phyloP scores from a whole-genome alignment of 768 basidiomycete genomes.

The Chalciporus pseudorubinellus region DNA sequence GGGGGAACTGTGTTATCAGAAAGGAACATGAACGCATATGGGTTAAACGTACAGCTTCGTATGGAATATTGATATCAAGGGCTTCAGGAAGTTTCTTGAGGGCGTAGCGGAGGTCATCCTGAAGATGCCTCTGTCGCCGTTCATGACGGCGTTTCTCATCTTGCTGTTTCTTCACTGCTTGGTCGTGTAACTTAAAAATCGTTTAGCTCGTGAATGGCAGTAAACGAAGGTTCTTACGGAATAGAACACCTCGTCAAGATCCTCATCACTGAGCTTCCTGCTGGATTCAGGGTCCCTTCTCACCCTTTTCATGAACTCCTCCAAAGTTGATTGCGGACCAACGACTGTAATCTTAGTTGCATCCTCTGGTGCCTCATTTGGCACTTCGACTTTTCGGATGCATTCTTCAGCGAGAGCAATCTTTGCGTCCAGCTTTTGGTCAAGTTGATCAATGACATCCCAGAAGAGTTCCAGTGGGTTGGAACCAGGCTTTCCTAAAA shows the following conservation, averaged over 20 bases:
- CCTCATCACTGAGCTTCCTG: constrained; percentile 47
- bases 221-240: constrained; percentile 46
- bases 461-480: constrained; percentile 96
- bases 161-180: constrained; percentile 69
- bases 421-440: constrained; percentile 80
- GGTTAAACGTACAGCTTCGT: constrained; percentile 68
- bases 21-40: background rate
- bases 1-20: background rate
- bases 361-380: constrained; percentile 31
- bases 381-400: constrained; percentile 42
- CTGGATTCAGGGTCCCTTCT: constrained; percentile 53
- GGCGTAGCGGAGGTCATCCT: constrained; percentile 95
- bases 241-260: constrained; percentile 56
- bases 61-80: constrained; percentile 69
- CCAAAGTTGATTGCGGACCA: constrained; percentile 58
- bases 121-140: constrained; percentile 78
- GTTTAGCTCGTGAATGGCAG: constrained; percentile 5
- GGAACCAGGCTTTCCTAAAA: constrained; percentile 92
- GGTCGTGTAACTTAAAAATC: constrained; percentile 59
- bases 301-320: constrained; percentile 59
- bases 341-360: constrained; percentile 38
- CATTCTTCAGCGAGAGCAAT: constrained; percentile 65
- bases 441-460: constrained; percentile 86
- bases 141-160: constrained; percentile 88
- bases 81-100: constrained; percentile 85